These are phyloP conservation scores for Metschnikowia cerradonensis DNA, from an alignment of 805 yeast species.

Conservation along the genomic window DNA sequence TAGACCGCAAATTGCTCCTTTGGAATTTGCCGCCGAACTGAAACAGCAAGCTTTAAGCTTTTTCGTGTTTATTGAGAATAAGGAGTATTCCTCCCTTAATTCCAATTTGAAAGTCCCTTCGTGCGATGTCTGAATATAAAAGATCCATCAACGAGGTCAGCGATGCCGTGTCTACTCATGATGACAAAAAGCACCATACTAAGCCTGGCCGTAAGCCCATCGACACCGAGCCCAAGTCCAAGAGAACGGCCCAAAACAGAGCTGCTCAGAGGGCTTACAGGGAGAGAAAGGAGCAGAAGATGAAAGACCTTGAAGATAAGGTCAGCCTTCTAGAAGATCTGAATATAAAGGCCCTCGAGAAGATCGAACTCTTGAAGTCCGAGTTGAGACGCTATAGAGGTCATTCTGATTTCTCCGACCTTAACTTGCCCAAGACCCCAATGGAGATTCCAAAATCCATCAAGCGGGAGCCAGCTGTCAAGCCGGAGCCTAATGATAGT, in stretches of 20 bases:
- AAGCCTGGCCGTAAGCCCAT: conserved; percentile 84
- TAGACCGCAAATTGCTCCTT: not conserved
- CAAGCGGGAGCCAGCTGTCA: not conserved
- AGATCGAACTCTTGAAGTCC: conserved; percentile 66
- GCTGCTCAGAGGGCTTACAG: conserved; percentile 98
- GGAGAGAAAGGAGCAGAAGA: conserved; percentile 84
- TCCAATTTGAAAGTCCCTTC: not conserved
- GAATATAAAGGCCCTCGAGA: conserved; percentile 62
- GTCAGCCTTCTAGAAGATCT: conserved; percentile 70
- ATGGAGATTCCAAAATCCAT: not conserved
- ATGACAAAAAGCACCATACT: conserved; percentile 35
- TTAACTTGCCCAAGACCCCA: conserved; percentile 9
- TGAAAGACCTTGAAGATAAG: conserved; percentile 80
- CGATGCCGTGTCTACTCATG: conserved; percentile 21
- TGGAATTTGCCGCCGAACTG: not conserved
- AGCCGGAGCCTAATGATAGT: conserved; percentile 3
- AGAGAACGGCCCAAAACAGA: conserved; percentile 93
- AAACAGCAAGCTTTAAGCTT: not conserved
- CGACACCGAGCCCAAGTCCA: conserved; percentile 75
- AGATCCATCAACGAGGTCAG: conserved; percentile 27
- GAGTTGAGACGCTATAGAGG: conserved; percentile 65
- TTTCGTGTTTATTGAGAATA: not conserved
- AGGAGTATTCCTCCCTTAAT: not conserved
- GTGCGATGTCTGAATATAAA: conserved; percentile 28
- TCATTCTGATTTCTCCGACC: conserved; percentile 24